These are phyloP conservation scores for Gossypioides kirkii DNA, from an alignment of 345 rosid species.

Conservation along the genomic window DNA sequence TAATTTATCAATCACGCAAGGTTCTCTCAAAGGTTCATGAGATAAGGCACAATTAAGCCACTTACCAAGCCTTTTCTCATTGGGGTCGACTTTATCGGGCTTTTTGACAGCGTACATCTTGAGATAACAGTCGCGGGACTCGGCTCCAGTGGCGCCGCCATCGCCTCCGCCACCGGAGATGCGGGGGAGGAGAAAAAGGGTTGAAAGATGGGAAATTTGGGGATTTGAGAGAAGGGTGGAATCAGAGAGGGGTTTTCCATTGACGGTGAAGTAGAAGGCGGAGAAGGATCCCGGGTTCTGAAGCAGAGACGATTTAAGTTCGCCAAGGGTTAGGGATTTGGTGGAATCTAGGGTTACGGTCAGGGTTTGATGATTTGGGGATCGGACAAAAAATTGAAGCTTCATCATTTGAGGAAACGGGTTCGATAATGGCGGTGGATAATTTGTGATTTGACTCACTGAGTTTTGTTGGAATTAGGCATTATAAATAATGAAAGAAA, in stretches of 20 bases:
- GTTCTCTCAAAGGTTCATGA: slow-evolving; percentile 69
- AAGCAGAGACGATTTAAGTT: slow-evolving; percentile 41
- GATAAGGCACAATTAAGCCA: slow-evolving; percentile 89
- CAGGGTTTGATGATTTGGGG: slow-evolving; percentile 27
- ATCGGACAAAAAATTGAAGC: slow-evolving; percentile 46
- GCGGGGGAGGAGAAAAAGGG: slow-evolving; percentile 50
- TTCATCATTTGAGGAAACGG: background rate
- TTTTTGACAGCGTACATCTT: slow-evolving; percentile 95
- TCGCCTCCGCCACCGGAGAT: slow-evolving; percentile 92
- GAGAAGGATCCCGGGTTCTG: slow-evolving; percentile 23
- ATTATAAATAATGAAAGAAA: background rate
- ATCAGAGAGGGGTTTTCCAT: slow-evolving; percentile 53
- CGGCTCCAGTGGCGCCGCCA: slow-evolving; percentile 97
- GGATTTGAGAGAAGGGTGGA: slow-evolving; percentile 38
- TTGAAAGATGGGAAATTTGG: slow-evolving; percentile 47
- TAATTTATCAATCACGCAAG: slow-evolving; percentile 78
- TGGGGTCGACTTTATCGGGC: slow-evolving; percentile 90
- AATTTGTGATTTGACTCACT: background rate
- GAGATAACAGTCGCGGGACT: slow-evolving; percentile 94
- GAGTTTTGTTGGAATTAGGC: background rate
- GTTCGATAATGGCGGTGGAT: background rate
- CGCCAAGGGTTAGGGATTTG: slow-evolving; percentile 35
- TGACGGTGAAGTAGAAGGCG: slow-evolving; percentile 46
- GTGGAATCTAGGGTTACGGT: slow-evolving; percentile 40
- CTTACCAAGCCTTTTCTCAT: slow-evolving; percentile 86